phyloP scores from a whole-genome alignment of 306 rosid genomes.

The Pterocarpus santalinus region DNA sequence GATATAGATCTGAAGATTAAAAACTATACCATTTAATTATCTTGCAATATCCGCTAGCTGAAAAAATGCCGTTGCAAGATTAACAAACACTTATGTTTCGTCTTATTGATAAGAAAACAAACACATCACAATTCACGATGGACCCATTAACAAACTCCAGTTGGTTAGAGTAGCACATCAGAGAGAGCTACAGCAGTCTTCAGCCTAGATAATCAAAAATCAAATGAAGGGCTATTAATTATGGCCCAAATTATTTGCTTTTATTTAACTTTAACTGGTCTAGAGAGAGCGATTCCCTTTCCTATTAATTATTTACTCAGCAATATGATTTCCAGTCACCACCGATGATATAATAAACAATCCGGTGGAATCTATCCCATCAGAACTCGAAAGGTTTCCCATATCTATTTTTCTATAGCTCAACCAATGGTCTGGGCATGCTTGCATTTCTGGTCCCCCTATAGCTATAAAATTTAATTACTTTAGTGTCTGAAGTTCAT shows the following conservation, averaged over 20 bases:
- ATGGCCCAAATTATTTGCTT: neutral
- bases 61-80: neutral
- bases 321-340: neutral
- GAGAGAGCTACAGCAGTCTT: neutral
- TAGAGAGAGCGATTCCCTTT: neutral
- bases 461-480: no score
- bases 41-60: neutral
- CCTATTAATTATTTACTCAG: neutral
- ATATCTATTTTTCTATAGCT: neutral
- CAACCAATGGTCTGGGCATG: neutral
- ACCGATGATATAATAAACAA: no score
- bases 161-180: constrained; percentile 28
- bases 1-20: neutral
- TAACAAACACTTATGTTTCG: neutral
- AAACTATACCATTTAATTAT: neutral
- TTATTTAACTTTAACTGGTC: constrained; percentile 20
- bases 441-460: no score
- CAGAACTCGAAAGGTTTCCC: neutral
- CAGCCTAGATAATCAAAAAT: neutral
- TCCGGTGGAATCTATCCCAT: neutral
- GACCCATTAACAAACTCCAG: constrained; percentile 29
- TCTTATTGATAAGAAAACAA: neutral
- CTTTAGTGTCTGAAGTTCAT: neutral
- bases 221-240: neutral
- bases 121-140: neutral